Conservation (phyloP, 2,329 filamentous ascomycete species). For the Thelonectria olida region DNA sequence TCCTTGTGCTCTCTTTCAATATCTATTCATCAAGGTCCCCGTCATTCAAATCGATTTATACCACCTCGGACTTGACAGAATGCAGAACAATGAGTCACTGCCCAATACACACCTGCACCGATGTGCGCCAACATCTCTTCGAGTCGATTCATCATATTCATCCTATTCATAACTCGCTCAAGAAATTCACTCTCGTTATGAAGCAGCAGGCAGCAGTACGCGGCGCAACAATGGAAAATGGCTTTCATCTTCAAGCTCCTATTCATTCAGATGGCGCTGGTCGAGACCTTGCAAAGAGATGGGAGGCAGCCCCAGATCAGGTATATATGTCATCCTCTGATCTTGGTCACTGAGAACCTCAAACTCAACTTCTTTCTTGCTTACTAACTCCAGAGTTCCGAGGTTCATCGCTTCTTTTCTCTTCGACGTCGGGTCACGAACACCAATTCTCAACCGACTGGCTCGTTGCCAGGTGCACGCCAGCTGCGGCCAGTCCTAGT, state of each 20-base stretch:
- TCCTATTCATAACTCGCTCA: background rate
- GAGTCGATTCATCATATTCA: background rate
- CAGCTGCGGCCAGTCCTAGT: slow-evolving; percentile 5
- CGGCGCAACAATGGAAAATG: background rate
- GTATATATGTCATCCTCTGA: background rate
- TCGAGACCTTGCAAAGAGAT: background rate
- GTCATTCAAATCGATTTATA: background rate
- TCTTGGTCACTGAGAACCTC: background rate
- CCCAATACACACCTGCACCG: background rate
- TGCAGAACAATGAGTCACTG: background rate
- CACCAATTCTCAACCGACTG: background rate
- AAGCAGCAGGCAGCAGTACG: background rate
- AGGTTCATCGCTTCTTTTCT: background rate
- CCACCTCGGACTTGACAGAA: background rate
- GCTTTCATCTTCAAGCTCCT: background rate
- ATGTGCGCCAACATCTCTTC: background rate
- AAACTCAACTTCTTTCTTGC: background rate
- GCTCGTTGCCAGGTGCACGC: slow-evolving; percentile 5
- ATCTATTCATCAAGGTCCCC: background rate
- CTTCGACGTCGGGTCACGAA: background rate
- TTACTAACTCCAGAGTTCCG: background rate
- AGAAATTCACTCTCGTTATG: background rate
- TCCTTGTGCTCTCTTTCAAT: background rate
- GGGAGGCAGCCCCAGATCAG: background rate
- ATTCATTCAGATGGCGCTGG: background rate